These are phyloP conservation scores for Silene vulgaris DNA, from an alignment of 179 eudicot species.

Conservation along the genomic window DNA sequence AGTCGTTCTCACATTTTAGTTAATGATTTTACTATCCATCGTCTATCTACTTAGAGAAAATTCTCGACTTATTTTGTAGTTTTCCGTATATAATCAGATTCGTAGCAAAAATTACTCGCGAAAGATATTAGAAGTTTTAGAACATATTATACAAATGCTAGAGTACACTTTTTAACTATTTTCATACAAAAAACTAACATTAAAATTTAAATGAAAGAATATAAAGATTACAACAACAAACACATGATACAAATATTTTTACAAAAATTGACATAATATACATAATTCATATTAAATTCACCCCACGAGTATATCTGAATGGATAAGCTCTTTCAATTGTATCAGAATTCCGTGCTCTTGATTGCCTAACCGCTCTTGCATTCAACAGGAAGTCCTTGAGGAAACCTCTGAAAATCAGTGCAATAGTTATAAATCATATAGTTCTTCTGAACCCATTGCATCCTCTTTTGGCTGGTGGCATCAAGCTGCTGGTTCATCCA, in stretches of 20 bases:
- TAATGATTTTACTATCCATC: neutral
- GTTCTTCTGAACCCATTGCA: slow-evolving; percentile 30
- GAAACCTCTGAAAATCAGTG: slow-evolving; percentile 31
- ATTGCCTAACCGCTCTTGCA: slow-evolving; percentile 8
- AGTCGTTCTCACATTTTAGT: neutral
- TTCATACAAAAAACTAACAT: neutral
- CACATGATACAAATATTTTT: too few species aligned
- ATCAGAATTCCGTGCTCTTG: too few species aligned
- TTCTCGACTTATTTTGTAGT: too few species aligned
- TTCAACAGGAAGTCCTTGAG: slow-evolving; percentile 36
- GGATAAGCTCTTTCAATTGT: too few species aligned
- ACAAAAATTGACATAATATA: too few species aligned
- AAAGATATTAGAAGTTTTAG: too few species aligned
- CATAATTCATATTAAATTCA: too few species aligned
- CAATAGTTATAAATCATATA: slow-evolving; percentile 38
- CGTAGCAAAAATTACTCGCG: neutral
- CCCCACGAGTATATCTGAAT: too few species aligned
- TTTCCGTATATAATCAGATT: too few species aligned
- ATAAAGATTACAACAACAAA: neutral
- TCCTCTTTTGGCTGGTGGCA: slow-evolving; percentile 25
- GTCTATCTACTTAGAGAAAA: too few species aligned
- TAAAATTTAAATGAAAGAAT: neutral
- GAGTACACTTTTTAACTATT: neutral
- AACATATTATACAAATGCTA: neutral
- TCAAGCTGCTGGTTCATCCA: slow-evolving; percentile 38